These are phyloP conservation scores for Dimocarpus longan DNA, from an alignment of 345 rosid genomes.

Conservation along the genomic window DNA sequence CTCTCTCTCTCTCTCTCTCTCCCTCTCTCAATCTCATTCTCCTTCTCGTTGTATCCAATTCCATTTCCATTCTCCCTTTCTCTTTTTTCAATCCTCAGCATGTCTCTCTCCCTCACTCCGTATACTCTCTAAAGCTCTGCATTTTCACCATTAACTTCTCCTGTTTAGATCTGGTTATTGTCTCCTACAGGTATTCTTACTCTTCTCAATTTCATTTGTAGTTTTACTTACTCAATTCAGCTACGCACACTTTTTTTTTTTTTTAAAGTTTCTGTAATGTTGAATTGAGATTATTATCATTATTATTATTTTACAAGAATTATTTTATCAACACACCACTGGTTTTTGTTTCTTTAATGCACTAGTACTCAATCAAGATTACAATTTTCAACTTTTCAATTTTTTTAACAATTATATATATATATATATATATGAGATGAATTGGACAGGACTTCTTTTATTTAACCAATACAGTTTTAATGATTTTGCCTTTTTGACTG, in stretches of 20 bases:
- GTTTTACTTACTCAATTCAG: no score
- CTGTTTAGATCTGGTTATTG: no score
- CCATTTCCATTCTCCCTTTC: not conserved
- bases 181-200: no score
- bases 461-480: not conserved
- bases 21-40: slow-evolving; percentile 13
- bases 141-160: no score
- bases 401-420: not conserved
- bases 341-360: not conserved
- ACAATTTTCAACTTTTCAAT: not conserved
- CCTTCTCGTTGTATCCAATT: not conserved
- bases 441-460: not conserved
- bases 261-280: not conserved
- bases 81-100: not conserved
- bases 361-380: not conserved
- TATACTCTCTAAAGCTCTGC: no score
- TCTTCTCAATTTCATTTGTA: no score
- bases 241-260: not conserved
- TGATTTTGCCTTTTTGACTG: not conserved
- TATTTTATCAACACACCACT: not conserved
- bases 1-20: slow-evolving; percentile 14
- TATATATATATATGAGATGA: not conserved
- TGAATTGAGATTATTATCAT: no score
- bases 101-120: not conserved
- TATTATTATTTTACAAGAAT: not conserved